A percentile compares a stretch with the other conserved stretches of the same genome.
Evolutionary conservation across 352 stramenopile species (phyloP).

Genomic region (Phytopythium litorale): DNA sequence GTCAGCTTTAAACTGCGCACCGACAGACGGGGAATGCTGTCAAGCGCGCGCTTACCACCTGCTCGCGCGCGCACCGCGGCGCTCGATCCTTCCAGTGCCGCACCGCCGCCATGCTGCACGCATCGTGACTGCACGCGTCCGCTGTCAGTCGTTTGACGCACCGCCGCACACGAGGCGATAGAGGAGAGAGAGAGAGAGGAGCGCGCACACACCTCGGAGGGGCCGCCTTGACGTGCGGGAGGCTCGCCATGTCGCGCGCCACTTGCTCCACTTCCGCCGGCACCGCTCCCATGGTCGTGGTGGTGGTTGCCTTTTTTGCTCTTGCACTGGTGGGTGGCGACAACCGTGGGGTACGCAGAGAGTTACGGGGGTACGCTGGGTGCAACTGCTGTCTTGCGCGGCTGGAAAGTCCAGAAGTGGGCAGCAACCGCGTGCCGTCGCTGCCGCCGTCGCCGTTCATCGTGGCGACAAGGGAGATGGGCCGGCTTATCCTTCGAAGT

Average conservation of each 20-base stretch:
- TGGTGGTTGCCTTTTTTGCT: neutral
- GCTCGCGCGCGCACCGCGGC: neutral
- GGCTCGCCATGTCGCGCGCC: neutral
- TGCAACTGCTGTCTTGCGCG: neutral
- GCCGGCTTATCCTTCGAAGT: neutral
- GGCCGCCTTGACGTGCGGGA: neutral
- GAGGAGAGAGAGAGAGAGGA: too few relatives aligned
- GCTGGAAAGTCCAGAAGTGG: constrained; percentile 3
- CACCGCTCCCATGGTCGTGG: neutral
- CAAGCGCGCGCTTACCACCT: neutral
- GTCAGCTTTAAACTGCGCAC: neutral
- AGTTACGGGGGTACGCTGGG: neutral
- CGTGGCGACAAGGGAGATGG: neutral
- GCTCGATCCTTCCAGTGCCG: neutral
- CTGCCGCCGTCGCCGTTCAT: neutral
- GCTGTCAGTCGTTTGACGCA: neutral
- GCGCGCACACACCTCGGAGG: neutral
- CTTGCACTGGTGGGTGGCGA: neutral
- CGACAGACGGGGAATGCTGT: too few relatives aligned
- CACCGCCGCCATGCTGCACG: neutral
- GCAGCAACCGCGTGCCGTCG: neutral
- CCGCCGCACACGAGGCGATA: neutral
- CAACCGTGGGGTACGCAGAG: too few relatives aligned
- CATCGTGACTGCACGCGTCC: neutral
- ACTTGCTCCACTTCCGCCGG: neutral